Percentiles rank a stretch among this genome's conserved stretches.
Evolutionary conservation across 257 asterid genomes (phyloP).

Genomic region (Solanum pennellii): DNA sequence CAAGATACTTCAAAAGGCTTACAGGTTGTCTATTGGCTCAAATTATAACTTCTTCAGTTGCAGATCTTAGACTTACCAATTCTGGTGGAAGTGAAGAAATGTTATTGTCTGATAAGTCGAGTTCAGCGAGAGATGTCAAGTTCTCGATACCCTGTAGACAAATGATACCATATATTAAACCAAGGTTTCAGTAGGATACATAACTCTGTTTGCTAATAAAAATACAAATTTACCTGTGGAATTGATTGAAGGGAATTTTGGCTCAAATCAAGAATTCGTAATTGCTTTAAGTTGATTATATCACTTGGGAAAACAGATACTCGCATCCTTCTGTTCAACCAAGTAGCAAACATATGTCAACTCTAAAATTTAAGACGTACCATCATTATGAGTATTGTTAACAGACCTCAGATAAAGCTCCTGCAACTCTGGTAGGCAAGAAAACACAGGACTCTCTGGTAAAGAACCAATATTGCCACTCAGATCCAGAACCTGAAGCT

Average conservation of each 20-base stretch:
- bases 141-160: constrained; percentile 57
- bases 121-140: constrained; percentile 65
- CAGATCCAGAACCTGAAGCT: constrained; percentile 85
- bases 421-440: constrained; percentile 57
- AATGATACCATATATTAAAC: neutral
- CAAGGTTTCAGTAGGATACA: neutral
- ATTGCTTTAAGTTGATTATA: constrained; percentile 41
- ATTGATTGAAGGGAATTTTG: constrained; percentile 67
- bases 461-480: constrained; percentile 63
- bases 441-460: constrained; percentile 64
- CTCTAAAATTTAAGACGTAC: neutral
- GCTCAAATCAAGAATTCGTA: constrained; percentile 79
- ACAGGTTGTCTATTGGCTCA: neutral
- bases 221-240: constrained; percentile 50
- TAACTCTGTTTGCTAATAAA: neutral
- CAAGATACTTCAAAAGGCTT: neutral
- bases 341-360: constrained; percentile 13
- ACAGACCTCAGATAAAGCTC: constrained; percentile 91
- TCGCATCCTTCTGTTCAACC: constrained; percentile 66
- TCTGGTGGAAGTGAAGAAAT: constrained; percentile 76
- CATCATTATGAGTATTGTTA: neutral
- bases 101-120: constrained; percentile 77
- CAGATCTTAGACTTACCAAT: constrained; percentile 38
- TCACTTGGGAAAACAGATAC: constrained; percentile 61
- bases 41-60: neutral